These are phyloP conservation scores for Spizellomyces sp. DNA, from an alignment of 192 early-diverging fungal species.

Conservation along the genomic window DNA sequence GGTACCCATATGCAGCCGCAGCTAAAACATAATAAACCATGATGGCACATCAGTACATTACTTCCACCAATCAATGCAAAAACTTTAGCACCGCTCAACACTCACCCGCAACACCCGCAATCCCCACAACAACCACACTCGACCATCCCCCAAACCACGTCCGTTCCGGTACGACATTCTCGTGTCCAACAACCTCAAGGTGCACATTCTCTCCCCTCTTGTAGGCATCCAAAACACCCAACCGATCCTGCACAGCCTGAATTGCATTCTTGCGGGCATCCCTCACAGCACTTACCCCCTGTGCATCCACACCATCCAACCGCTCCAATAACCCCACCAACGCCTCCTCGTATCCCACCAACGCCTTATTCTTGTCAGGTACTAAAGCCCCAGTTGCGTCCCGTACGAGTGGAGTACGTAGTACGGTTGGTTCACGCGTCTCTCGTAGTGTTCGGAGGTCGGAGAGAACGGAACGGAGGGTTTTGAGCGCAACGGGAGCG, in stretches of 20 bases:
- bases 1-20: no score
- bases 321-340: constrained; percentile 23
- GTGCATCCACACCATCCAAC: constrained; percentile 16
- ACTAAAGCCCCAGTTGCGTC: constrained; percentile 13
- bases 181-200: background rate
- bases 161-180: background rate
- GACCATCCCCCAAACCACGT: no score
- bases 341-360: constrained; percentile 26
- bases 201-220: constrained; percentile 16
- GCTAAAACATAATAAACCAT: no score
- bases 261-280: constrained; percentile 27
- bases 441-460: constrained; percentile 10
- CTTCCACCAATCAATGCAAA: no score
- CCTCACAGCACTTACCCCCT: constrained; percentile 14
- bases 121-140: no score
- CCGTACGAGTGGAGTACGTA: constrained; percentile 15
- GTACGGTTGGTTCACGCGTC: constrained; percentile 15
- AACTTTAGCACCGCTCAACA: no score
- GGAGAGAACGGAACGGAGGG: background rate
- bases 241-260: constrained; percentile 9
- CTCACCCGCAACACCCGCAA: no score
- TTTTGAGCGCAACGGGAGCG: constrained; percentile 26
- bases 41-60: no score
- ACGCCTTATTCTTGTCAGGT: constrained; percentile 13
- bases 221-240: constrained; percentile 12